Evolutionary conservation across 345 rosid species (phyloP), one percentile per base, ranked within the genome.

Genomic region (Trapa bicornis): DNA sequence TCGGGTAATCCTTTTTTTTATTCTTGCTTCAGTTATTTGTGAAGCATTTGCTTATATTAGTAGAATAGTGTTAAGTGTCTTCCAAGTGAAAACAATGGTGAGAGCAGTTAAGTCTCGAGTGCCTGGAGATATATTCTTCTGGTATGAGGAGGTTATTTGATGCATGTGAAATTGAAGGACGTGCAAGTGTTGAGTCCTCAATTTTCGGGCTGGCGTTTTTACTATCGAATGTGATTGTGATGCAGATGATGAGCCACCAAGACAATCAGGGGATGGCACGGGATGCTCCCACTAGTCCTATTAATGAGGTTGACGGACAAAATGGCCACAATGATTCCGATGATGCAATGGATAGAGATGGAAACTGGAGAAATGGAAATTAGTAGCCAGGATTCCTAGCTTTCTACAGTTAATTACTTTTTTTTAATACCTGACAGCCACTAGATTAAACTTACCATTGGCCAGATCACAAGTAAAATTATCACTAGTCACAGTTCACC

Each of bases 1-100:
- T 76, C 89, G 88, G 96, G 99, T 90, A 77, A 48, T 1, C n/a
- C 45, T 22, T 22, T 22, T 22, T 22, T 22, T 22, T 22, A 32
- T 29, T 4, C 15, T 32, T 60, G 37, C 35, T 10, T 65, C 63
- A 9, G 13, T 32, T 10, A 9, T 32, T 58, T 58, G 63, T 11
- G 29, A 22, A 22, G 29, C 29, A 22, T 22, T 0, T 22, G 29
- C 29, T 22, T 22, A 22, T 22, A 22, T 50, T 6, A 50, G n/a
- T 50, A 15, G 48, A 1, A 16, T 0, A 50, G 54, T 50, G 43
- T 39, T 22, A 22, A 22, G 29, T 6, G 54, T 50, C 54, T 50
- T 50, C 54, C 54, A 2, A 50, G 54, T 15, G 17, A 50, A 1
- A 22, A 14, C 12, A 50, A 3, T 15, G 54, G 52, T 5, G 50